Conservation (phyloP, 2,329 filamentous ascomycete genomes). For the Pseudogymnoascus sp. region DNA sequence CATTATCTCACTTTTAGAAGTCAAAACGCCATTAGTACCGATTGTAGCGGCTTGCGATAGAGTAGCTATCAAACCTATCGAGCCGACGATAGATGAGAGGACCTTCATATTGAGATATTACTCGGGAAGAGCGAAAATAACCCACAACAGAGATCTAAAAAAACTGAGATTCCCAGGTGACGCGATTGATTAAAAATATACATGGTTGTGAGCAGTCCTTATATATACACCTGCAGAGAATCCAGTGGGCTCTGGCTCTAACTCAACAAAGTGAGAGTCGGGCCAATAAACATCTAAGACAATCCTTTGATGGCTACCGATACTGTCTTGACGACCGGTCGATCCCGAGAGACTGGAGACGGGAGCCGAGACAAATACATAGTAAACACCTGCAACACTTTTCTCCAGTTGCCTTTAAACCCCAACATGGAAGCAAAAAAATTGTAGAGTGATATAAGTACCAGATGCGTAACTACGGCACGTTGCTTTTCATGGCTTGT, state of each 20-base stretch:
- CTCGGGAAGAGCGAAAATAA: background rate
- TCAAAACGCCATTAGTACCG: background rate
- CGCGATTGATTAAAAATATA: background rate
- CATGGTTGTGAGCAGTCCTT: background rate
- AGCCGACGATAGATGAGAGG: background rate
- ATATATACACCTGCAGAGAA: background rate
- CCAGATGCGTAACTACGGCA: background rate
- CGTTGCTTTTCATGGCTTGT: background rate
- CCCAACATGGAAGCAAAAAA: background rate
- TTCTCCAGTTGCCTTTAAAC: background rate
- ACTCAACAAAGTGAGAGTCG: background rate
- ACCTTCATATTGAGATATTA: background rate
- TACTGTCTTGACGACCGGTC: background rate
- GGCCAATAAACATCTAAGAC: background rate
- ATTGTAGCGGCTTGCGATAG: background rate
- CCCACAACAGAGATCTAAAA: background rate
- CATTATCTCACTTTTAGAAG: background rate
- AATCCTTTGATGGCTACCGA: background rate
- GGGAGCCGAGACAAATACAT: background rate
- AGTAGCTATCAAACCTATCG: background rate
- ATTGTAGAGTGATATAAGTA: background rate
- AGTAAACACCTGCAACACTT: background rate
- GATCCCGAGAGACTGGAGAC: background rate
- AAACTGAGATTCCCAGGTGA: background rate
- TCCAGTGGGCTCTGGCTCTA: background rate